phyloP scores from a whole-genome alignment of 176 grass and related monocot genomes.

The Aegilops tauschii region DNA sequence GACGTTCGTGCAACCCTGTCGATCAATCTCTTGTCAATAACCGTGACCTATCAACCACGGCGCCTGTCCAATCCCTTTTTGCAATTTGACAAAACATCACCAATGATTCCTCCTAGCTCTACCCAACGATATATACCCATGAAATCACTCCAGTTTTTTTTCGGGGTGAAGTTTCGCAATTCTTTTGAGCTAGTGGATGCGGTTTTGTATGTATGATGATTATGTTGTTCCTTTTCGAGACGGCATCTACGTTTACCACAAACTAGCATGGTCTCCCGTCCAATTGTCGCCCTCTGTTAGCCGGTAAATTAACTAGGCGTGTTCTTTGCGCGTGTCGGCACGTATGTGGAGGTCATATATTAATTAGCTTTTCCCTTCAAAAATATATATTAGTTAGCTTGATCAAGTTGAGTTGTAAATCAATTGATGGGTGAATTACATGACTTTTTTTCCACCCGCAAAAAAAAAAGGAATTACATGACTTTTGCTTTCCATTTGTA shows the following conservation, averaged over 20 bases:
- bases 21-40: constrained; percentile 13
- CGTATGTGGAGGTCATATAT: not conserved
- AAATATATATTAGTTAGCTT: not conserved
- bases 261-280: not conserved
- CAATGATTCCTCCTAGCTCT: not conserved
- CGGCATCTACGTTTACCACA: not conserved
- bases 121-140: not conserved
- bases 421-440: not conserved
- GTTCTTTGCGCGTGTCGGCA: not conserved
- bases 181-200: not conserved
- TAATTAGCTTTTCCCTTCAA: not conserved
- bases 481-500: not conserved
- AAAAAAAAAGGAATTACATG: not conserved
- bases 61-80: constrained; percentile 28
- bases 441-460: too few species aligned
- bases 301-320: not conserved
- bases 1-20: constrained; percentile 25
- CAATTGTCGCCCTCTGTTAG: not conserved
- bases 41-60: constrained; percentile 37
- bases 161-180: not conserved
- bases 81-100: constrained; percentile 39
- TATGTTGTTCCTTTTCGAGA: not conserved
- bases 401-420: not conserved
- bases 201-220: not conserved
- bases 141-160: not conserved